Conservation (phyloP, 148 eudicot species). For the Vaccinium darrowii region DNA sequence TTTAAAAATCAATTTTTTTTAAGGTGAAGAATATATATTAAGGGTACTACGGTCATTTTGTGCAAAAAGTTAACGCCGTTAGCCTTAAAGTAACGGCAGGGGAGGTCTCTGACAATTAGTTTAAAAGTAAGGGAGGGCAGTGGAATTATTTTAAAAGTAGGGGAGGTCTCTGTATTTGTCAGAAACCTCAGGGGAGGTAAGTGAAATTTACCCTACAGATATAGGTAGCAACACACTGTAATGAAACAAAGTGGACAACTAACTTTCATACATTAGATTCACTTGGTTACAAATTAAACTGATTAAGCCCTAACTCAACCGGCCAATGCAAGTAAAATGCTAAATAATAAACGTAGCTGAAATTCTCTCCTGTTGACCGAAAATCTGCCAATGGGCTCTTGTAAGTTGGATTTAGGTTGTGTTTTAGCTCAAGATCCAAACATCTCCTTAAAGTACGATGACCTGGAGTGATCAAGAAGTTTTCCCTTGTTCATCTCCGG, state of each 20-base stretch:
- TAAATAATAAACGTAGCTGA: background rate
- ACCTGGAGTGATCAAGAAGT: constrained; percentile 19
- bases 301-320: background rate
- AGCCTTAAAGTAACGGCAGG: no score
- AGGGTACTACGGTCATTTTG: no score
- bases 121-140: no score
- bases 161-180: no score
- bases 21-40: no score
- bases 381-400: background rate
- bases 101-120: no score
- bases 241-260: background rate
- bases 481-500: constrained; percentile 24
- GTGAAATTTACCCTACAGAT: no score
- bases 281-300: background rate
- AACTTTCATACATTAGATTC: background rate
- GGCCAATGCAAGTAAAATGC: background rate
- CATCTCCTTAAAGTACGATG: background rate
- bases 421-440: background rate
- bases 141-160: no score
- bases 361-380: background rate
- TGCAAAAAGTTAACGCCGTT: no score
- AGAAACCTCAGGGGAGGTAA: no score
- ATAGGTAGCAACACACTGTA: background rate
- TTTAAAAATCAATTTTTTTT: no score
- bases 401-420: background rate